These are phyloP conservation scores for Aspergillus cavernicola DNA, from an alignment of 495 filamentous ascomycete species.

Conservation along the genomic window DNA sequence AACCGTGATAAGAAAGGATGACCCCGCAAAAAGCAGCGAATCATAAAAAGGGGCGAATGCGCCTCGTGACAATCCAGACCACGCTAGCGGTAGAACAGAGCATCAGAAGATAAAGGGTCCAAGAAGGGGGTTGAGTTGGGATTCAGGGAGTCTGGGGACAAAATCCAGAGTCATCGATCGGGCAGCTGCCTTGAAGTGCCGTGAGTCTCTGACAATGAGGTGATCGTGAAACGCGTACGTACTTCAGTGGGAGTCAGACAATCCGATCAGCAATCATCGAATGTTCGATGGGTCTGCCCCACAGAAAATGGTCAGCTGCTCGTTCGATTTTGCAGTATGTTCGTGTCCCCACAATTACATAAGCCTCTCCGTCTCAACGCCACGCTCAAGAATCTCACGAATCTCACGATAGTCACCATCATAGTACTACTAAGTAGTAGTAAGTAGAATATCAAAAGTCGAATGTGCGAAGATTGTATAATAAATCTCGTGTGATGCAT, in stretches of 20 bases:
- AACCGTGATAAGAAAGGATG: not conserved
- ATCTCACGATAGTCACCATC: too few species aligned
- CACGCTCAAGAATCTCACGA: too few species aligned
- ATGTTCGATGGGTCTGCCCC: conserved; percentile 24
- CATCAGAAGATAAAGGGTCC: not conserved
- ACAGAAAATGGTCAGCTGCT: conserved; percentile 18
- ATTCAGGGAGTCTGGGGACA: not conserved
- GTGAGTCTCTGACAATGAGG: not conserved
- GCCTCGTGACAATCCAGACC: not conserved
- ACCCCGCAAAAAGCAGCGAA: conserved; percentile 22
- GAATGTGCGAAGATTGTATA: not conserved
- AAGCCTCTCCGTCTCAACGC: not conserved
- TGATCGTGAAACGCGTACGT: conserved; percentile 6
- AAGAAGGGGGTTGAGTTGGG: not conserved
- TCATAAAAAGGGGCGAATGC: not conserved
- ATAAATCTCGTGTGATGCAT: not conserved
- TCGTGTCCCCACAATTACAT: conserved; percentile 10
- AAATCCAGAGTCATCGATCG: not conserved
- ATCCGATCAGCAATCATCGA: conserved; percentile 13
- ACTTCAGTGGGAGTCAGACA: conserved; percentile 7
- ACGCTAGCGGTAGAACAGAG: not conserved
- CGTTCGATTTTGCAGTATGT: conserved; percentile 13
- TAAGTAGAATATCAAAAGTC: not conserved
- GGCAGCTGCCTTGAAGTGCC: not conserved
- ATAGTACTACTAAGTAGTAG: too few species aligned